Conservation (phyloP, 2,329 filamentous ascomycete genomes). For the Neonectria magnoliae region DNA sequence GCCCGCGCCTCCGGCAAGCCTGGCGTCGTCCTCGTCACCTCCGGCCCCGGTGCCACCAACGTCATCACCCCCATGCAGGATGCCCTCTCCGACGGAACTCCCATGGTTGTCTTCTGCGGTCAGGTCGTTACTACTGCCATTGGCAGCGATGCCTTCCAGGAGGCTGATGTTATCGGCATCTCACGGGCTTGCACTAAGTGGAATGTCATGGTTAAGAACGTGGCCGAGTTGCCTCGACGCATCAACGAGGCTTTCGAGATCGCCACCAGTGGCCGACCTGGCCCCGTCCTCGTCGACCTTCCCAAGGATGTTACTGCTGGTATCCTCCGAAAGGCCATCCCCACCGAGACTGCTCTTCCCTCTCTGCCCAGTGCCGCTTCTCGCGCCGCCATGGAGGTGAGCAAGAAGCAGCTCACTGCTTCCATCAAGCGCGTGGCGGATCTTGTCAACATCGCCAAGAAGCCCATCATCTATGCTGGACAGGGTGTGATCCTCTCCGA, state of each 20-base stretch:
- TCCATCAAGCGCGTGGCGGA: slow-evolving; percentile 82
- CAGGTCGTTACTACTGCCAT: slow-evolving; percentile 92
- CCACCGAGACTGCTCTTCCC: slow-evolving; percentile 77
- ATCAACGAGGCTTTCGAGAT: slow-evolving; percentile 99
- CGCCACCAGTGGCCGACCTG: slow-evolving; percentile 91
- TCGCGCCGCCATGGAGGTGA: slow-evolving; percentile 76
- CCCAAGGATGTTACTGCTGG: slow-evolving; percentile 96
- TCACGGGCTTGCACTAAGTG: slow-evolving; percentile 96
- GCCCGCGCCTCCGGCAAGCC: slow-evolving; percentile 92
- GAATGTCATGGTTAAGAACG: slow-evolving; percentile 98
- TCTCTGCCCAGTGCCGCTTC: slow-evolving; percentile 87
- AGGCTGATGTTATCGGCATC: slow-evolving; percentile 94
- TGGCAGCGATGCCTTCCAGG: slow-evolving; percentile 96
- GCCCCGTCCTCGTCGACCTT: slow-evolving; percentile 93
- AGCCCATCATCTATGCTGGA: slow-evolving; percentile 94
- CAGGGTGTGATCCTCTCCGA: slow-evolving; percentile 86
- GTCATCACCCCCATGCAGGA: slow-evolving; percentile 97
- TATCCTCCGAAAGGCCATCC: slow-evolving; percentile 84
- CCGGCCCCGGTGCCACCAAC: slow-evolving; percentile 95
- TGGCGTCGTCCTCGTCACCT: slow-evolving; percentile 96
- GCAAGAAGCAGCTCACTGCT: slow-evolving; percentile 74
- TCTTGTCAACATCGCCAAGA: slow-evolving; percentile 88
- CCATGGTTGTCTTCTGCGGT: slow-evolving; percentile 94
- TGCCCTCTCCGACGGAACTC: slow-evolving; percentile 93
- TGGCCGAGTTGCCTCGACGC: slow-evolving; percentile 89